Evolutionary conservation across 495 filamentous ascomycete species (phyloP).

Genomic region (Podospora anserina): DNA sequence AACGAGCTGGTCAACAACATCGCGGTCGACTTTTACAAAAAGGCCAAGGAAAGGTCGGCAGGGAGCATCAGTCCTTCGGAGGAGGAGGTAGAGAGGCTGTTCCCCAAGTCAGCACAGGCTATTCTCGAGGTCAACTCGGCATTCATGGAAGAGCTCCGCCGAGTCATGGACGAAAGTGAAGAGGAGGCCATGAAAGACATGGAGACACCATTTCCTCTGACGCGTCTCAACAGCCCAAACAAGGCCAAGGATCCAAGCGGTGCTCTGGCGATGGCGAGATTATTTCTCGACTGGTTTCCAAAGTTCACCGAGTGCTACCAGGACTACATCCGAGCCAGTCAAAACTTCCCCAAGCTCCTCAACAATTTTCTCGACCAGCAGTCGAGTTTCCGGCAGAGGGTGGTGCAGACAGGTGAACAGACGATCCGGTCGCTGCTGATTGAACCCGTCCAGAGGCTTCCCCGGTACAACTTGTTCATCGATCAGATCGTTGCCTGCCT

Average conservation of each 20-base stretch:
- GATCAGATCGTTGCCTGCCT: slow-evolving; percentile 87
- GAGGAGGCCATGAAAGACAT: slow-evolving; percentile 70
- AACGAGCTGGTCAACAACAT: slow-evolving; percentile 76
- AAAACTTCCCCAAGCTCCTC: slow-evolving; percentile 75
- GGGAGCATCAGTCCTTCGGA: slow-evolving; percentile 70
- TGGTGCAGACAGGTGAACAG: slow-evolving; percentile 87
- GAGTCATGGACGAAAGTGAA: slow-evolving; percentile 78
- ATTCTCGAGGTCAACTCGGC: slow-evolving; percentile 76
- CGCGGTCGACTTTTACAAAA: slow-evolving; percentile 66
- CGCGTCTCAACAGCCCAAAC: slow-evolving; percentile 50
- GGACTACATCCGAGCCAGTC: slow-evolving; percentile 83
- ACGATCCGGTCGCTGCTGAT: slow-evolving; percentile 86
- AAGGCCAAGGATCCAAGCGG: slow-evolving; percentile 68
- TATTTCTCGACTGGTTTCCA: slow-evolving; percentile 85
- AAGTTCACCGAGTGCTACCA: slow-evolving; percentile 84
- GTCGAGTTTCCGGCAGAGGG: slow-evolving; percentile 73
- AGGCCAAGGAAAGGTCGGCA: slow-evolving; percentile 53
- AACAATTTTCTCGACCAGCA: slow-evolving; percentile 69
- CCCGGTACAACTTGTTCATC: slow-evolving; percentile 91
- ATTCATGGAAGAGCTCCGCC: slow-evolving; percentile 71
- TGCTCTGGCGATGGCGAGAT: slow-evolving; percentile 66
- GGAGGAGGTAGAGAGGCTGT: slow-evolving; percentile 68
- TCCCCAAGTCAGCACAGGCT: slow-evolving; percentile 71
- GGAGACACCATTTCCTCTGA: slow-evolving; percentile 39
- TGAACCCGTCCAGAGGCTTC: slow-evolving; percentile 92